A percentile compares a stretch with the other conserved stretches of the same genome.
Conservation (phyloP, 805 yeast genomes). For the Teunomyces atbi region DNA sequence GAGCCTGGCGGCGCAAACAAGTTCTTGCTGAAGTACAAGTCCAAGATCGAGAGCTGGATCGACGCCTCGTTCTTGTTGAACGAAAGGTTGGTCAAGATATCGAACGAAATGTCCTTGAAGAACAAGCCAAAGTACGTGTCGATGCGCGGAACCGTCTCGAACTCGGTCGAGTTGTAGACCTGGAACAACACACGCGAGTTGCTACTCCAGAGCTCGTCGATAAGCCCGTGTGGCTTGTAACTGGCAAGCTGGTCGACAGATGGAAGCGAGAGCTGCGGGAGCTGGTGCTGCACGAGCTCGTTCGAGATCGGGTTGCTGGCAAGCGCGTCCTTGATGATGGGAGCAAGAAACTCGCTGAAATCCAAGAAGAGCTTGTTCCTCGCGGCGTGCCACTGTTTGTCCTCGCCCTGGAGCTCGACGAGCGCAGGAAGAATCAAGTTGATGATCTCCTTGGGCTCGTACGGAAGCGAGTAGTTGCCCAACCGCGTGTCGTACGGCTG, state of each 20-base stretch:
- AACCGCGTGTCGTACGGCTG: slow-evolving; percentile 40
- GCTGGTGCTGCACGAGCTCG: slow-evolving; percentile 37
- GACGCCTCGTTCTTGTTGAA: slow-evolving; percentile 88
- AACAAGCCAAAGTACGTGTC: slow-evolving; percentile 47
- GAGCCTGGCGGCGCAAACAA: slow-evolving; percentile 60
- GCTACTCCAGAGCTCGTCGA: slow-evolving; percentile 64
- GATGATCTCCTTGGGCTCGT: slow-evolving; percentile 48
- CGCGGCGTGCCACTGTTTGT: slow-evolving; percentile 40
- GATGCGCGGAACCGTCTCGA: slow-evolving; percentile 55
- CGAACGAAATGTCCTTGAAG: slow-evolving; percentile 72
- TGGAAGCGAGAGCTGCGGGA: slow-evolving; percentile 41
- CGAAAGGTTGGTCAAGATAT: slow-evolving; percentile 74
- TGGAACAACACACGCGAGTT: slow-evolving; percentile 60
- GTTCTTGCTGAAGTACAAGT: slow-evolving; percentile 64
- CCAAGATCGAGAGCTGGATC: slow-evolving; percentile 73
- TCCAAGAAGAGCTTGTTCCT: slow-evolving; percentile 30
- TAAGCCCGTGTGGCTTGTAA: slow-evolving; percentile 27
- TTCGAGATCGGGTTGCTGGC: slow-evolving; percentile 36
- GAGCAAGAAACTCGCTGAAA: slow-evolving; percentile 30
- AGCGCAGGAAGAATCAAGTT: slow-evolving; percentile 53
- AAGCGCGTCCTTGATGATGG: slow-evolving; percentile 32
- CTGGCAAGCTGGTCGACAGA: slow-evolving; percentile 14
- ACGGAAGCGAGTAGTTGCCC: slow-evolving; percentile 42
- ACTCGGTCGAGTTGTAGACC: slow-evolving; percentile 55
- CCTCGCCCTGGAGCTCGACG: slow-evolving; percentile 28